A percentile compares a stretch with the other conserved stretches of the same genome.
Conservation (phyloP, 179 eudicot genomes). For the Spergularia azorica region DNA sequence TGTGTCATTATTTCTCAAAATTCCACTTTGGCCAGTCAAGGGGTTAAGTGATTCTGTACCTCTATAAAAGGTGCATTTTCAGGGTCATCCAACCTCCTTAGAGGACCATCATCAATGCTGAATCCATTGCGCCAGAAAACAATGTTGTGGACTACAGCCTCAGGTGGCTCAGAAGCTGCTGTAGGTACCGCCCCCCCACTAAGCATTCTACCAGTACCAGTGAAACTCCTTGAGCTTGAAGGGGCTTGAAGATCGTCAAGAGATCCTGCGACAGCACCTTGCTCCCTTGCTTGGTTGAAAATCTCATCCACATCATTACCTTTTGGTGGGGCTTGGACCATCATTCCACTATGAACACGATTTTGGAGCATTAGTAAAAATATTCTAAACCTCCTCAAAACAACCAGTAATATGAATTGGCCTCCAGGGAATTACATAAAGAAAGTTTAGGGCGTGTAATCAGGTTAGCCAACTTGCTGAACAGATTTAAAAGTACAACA, state of each 20-base stretch:
- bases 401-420: neutral
- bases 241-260: constrained; percentile 41
- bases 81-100: constrained; percentile 75
- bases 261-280: constrained; percentile 60
- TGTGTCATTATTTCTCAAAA: neutral
- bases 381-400: neutral
- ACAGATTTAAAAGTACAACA: no score
- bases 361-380: constrained; percentile 10
- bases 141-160: constrained; percentile 57
- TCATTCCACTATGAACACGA: constrained; percentile 60
- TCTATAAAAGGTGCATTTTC: constrained; percentile 58
- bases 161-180: constrained; percentile 52
- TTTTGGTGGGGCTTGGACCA: constrained; percentile 67
- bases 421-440: neutral
- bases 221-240: constrained; percentile 57
- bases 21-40: neutral
- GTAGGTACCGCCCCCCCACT: constrained; percentile 52
- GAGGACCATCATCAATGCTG: constrained; percentile 64
- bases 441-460: neutral
- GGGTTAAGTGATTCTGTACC: constrained; percentile 32
- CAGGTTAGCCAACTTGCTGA: no score
- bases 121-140: constrained; percentile 80
- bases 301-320: constrained; percentile 65
- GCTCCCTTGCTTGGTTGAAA: constrained; percentile 64
- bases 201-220: constrained; percentile 68